Evolutionary conservation across 305 asterid genomes (phyloP).

Genomic region (Withania somnifera): DNA sequence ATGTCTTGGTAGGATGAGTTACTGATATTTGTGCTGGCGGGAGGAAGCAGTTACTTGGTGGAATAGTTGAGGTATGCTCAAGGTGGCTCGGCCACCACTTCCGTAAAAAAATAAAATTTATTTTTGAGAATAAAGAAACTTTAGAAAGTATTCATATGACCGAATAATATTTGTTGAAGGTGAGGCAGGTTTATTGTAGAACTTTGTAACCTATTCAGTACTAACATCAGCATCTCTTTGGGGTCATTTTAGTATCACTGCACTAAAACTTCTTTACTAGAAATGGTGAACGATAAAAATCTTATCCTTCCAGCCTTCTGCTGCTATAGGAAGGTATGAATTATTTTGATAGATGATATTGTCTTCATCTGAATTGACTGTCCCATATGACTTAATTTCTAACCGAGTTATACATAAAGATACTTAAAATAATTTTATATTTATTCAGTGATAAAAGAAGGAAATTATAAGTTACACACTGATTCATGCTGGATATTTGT

Average conservation of each 20-base stretch:
- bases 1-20: too few species aligned
- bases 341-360: neutral
- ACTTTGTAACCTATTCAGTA: neutral
- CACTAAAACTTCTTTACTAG: neutral
- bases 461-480: too few species aligned
- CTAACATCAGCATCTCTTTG: neutral
- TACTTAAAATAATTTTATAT: neutral
- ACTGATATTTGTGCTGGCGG: too few species aligned
- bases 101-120: too few species aligned
- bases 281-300: neutral
- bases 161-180: neutral
- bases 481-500: too few species aligned
- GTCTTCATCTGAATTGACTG: neutral
- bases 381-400: too few species aligned
- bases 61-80: too few species aligned
- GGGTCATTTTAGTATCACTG: neutral
- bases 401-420: neutral
- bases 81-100: too few species aligned
- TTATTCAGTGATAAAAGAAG: neutral
- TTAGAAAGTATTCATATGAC: neutral
- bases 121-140: too few species aligned
- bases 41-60: too few species aligned
- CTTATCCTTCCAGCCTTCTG: neutral
- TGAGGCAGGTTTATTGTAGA: neutral
- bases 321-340: neutral